These are phyloP conservation scores for Eutrema heterophyllum DNA, from an alignment of 345 rosid species.

Conservation along the genomic window DNA sequence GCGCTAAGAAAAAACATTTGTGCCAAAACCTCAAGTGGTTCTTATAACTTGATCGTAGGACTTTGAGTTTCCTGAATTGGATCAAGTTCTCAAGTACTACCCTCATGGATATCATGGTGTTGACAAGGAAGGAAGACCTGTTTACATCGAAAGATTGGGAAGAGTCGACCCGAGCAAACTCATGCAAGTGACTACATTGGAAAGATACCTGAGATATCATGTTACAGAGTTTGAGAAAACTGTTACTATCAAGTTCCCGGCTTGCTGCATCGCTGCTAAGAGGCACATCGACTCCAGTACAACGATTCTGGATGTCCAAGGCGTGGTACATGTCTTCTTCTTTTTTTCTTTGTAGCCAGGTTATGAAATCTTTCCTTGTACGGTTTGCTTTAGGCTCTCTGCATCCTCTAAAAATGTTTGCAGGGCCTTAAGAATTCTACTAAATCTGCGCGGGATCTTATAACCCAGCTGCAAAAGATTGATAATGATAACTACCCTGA, in stretches of 20 bases:
- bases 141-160: conserved; percentile 80
- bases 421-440: conserved; percentile 83
- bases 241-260: conserved; percentile 67
- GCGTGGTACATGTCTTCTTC: conserved; percentile 52
- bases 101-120: conserved; percentile 94
- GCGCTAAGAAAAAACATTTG: neutral
- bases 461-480: conserved; percentile 73
- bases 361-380: neutral
- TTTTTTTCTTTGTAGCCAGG: neutral
- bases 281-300: conserved; percentile 80
- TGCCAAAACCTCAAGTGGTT: neutral
- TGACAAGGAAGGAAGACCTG: conserved; percentile 89
- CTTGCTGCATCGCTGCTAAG: conserved; percentile 81
- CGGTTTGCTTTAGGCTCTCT: neutral
- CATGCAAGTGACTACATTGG: conserved; percentile 76
- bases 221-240: conserved; percentile 86
- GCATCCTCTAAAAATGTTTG: neutral
- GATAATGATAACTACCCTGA: conserved; percentile 90
- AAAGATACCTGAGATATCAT: conserved; percentile 73
- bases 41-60: conserved; percentile 40
- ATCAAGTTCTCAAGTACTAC: conserved; percentile 67
- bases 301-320: conserved; percentile 87
- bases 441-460: conserved; percentile 78
- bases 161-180: conserved; percentile 70
- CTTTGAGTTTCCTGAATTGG: conserved; percentile 71